These are phyloP conservation scores for Rhynchospora tenuis DNA, from an alignment of 176 grass and related monocot species.

Conservation along the genomic window DNA sequence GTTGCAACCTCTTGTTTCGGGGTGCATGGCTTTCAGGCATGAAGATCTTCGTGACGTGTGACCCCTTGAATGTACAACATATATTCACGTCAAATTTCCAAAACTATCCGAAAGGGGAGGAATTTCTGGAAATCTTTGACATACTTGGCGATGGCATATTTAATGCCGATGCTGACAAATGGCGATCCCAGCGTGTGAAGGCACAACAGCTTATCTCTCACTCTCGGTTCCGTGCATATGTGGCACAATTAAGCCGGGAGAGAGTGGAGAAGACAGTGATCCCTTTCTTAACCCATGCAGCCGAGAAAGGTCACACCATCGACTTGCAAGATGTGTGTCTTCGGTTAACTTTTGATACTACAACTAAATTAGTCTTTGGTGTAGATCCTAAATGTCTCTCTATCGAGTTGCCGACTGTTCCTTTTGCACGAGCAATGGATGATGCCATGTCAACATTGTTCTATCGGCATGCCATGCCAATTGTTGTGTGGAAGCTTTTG, in stretches of 20 bases:
- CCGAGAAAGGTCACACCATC: neutral
- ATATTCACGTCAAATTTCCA: constrained; percentile 63
- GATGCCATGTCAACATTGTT: constrained; percentile 54
- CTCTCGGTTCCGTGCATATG: constrained; percentile 34
- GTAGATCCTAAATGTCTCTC: constrained; percentile 63
- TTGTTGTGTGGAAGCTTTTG: constrained; percentile 54
- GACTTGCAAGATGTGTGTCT: constrained; percentile 75
- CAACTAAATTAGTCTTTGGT: constrained; percentile 58
- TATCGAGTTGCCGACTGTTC: constrained; percentile 35
- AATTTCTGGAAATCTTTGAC: constrained; percentile 75
- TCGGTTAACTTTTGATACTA: constrained; percentile 72
- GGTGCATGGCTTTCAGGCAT: constrained; percentile 47
- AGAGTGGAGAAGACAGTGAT: constrained; percentile 45
- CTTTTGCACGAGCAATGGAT: constrained; percentile 78
- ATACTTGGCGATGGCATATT: constrained; percentile 78
- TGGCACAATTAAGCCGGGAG: constrained; percentile 24
- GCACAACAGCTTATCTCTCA: constrained; percentile 44
- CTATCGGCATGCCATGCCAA: constrained; percentile 43
- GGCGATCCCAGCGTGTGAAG: constrained; percentile 52
- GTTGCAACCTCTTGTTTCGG: constrained; percentile 44
- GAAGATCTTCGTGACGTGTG: constrained; percentile 40
- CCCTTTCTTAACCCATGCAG: constrained; percentile 42
- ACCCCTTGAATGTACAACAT: constrained; percentile 65
- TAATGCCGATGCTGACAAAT: constrained; percentile 51
- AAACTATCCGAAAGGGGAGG: constrained; percentile 79